Evolutionary conservation across 495 filamentous ascomycete genomes (phyloP).

Genomic region (Neurospora sp.): DNA sequence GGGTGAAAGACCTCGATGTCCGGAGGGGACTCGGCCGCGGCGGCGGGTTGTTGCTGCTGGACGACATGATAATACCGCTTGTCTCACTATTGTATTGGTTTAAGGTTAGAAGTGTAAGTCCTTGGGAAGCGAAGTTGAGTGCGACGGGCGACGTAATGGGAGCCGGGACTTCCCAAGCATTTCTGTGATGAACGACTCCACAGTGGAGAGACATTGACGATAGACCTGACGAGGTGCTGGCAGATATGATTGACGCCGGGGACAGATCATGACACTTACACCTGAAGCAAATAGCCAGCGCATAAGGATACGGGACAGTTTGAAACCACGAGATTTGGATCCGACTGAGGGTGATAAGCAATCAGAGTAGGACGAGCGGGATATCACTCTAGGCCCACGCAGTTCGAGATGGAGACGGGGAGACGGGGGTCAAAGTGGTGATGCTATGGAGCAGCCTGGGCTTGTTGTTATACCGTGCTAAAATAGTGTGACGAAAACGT

Average conservation of each 20-base stretch:
- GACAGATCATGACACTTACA: neutral
- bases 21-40: conserved; percentile 14
- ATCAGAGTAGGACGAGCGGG: neutral
- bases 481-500: neutral
- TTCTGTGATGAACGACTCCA: neutral
- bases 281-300: neutral
- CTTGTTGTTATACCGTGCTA: neutral
- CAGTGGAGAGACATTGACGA: neutral
- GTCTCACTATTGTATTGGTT: neutral
- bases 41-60: conserved; percentile 7
- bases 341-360: neutral
- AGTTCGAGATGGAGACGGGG: neutral
- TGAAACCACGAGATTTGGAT: neutral
- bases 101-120: neutral
- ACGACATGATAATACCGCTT: conserved; percentile 13
- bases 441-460: neutral
- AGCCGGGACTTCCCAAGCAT: neutral
- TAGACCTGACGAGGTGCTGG: neutral
- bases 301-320: neutral
- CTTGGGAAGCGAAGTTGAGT: neutral
- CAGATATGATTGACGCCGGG: neutral
- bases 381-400: neutral
- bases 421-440: neutral
- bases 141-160: neutral
- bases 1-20: conserved; percentile 18